Evolutionary conservation across 83 land plant species (phyloP).

Genomic region (Larix sibirica): DNA sequence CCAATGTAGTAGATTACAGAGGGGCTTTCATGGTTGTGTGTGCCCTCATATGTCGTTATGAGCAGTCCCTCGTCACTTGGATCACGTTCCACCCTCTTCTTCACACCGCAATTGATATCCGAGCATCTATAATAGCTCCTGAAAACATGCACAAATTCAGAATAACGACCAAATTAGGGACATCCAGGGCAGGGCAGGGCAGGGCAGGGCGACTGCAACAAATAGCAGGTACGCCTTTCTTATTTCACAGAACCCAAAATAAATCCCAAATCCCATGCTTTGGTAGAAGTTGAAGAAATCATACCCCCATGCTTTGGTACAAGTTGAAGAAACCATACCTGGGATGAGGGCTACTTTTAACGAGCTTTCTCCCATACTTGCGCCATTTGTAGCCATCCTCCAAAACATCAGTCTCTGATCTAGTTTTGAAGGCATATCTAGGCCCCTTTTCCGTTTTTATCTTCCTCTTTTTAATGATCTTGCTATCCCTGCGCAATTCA

Average conservation of each 20-base stretch:
- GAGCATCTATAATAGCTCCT: constrained; percentile 44
- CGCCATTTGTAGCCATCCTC: constrained; percentile 36
- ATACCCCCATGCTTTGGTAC: constrained; percentile 7
- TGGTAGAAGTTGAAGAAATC: too few species aligned
- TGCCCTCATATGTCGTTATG: constrained; percentile 40
- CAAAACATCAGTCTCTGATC: constrained; percentile 21
- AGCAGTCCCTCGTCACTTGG: constrained; percentile 22
- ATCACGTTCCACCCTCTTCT: constrained; percentile 44
- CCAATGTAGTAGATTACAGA: constrained; percentile 2
- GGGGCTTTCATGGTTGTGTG: constrained; percentile 34
- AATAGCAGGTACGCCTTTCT: not conserved
- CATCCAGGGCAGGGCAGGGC: not conserved
- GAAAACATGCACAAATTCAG: not conserved
- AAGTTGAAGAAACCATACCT: constrained; percentile 8
- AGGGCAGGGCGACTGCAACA: not conserved
- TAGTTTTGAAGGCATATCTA: constrained; percentile 24
- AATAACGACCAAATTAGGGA: not conserved
- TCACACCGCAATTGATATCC: constrained; percentile 31
- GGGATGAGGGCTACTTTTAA: constrained; percentile 33
- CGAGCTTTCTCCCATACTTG: constrained; percentile 30
- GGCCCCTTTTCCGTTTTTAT: constrained; percentile 19
- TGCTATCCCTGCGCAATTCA: too few species aligned
- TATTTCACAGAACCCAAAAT: not conserved
- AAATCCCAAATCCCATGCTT: too few species aligned
- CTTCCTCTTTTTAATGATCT: constrained; percentile 19